A percentile compares a stretch with the other conserved stretches of the same genome.
Conservation (phyloP, 805 yeast genomes). For the Phaffomyces thermotolerans region DNA sequence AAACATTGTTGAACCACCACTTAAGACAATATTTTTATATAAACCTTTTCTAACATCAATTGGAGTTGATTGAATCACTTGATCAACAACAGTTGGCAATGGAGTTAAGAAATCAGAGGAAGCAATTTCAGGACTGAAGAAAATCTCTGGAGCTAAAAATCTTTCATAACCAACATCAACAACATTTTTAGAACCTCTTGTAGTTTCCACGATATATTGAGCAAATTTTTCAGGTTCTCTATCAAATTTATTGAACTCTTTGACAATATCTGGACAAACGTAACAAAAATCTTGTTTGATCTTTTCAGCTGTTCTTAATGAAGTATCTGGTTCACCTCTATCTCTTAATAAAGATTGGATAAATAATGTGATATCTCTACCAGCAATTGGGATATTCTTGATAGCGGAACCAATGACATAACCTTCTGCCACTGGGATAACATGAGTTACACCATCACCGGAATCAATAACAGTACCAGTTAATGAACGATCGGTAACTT, state of each 20-base stretch:
- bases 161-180: constrained; percentile 98
- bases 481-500: constrained; percentile 88
- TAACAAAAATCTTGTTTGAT: constrained; percentile 96
- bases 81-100: constrained; percentile 91
- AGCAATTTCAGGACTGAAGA: constrained; percentile 96
- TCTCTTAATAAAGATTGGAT: constrained; percentile 92
- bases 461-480: constrained; percentile 98
- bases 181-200: constrained; percentile 46
- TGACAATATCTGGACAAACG: constrained; percentile 95
- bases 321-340: constrained; percentile 92
- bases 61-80: constrained; percentile 90
- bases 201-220: constrained; percentile 79
- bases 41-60: constrained; percentile 96
- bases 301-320: constrained; percentile 91
- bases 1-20: constrained; percentile 99
- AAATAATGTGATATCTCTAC: constrained; percentile 92
- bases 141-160: constrained; percentile 97
- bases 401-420: constrained; percentile 97
- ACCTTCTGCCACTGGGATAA: constrained; percentile 98
- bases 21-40: constrained; percentile 88
- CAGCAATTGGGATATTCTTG: constrained; percentile 96
- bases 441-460: constrained; percentile 99
- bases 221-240: constrained; percentile 92
- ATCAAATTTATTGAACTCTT: constrained; percentile 92
- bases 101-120: constrained; percentile 94